Conservation (phyloP, 2,329 filamentous ascomycete species). For the Chaetomium strumarium region DNA sequence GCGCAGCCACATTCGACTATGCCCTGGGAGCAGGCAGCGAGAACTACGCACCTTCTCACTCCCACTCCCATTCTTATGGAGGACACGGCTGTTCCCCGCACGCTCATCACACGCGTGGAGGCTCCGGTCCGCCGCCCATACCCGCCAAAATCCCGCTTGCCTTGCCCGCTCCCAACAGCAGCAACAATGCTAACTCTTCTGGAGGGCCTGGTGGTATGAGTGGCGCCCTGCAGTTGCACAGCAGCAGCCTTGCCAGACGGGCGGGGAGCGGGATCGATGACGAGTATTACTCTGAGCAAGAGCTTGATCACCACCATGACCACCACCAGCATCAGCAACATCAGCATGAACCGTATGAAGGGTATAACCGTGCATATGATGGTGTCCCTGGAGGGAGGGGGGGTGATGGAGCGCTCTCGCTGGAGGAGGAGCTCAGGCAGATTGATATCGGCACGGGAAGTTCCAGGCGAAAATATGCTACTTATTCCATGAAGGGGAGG, state of each 20-base stretch:
- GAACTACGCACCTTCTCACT: conserved; percentile 37
- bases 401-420: conserved; percentile 41
- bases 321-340: background rate
- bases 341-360: background rate
- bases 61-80: background rate
- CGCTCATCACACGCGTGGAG: conserved; percentile 23
- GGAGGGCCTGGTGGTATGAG: conserved; percentile 17
- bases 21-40: conserved; percentile 31
- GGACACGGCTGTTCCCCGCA: conserved; percentile 22
- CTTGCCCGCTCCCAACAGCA: conserved; percentile 12
- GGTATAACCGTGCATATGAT: conserved; percentile 27
- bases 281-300: background rate
- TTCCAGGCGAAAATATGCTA: conserved; percentile 36
- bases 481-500: background rate
- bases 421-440: conserved; percentile 65
- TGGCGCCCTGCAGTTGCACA: conserved; percentile 24
- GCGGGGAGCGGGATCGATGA: conserved; percentile 15
- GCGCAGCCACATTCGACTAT: conserved; percentile 49
- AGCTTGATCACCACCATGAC: background rate
- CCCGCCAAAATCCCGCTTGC: conserved; percentile 63
- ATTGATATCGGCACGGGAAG: conserved; percentile 61
- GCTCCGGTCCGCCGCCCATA: conserved; percentile 46
- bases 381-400: conserved; percentile 7
- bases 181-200: background rate
- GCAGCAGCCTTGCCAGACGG: conserved; percentile 21